Evolutionary conservation across 1,284 basidiomycete species (phyloP).

Genomic region (Apiotrichum gracile): DNA sequence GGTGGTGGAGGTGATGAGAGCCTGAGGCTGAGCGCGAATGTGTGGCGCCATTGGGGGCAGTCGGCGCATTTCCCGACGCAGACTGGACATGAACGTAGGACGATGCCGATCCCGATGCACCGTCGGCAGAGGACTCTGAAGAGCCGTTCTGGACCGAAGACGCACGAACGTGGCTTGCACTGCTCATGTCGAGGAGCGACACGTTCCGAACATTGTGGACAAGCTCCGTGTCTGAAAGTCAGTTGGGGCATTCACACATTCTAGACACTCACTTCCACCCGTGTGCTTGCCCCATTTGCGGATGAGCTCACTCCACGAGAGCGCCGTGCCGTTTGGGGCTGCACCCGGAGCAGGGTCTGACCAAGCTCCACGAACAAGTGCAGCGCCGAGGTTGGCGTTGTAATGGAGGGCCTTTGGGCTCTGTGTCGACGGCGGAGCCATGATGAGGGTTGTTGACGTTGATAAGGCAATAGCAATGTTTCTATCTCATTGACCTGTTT

Average conservation of each 20-base stretch:
- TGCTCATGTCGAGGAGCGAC: slow-evolving; percentile 38
- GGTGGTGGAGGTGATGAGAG: not conserved
- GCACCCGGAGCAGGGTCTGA: slow-evolving; percentile 54
- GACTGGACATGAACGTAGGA: slow-evolving; percentile 35
- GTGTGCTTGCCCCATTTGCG: slow-evolving; percentile 87
- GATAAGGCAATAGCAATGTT: no score
- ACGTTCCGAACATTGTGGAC: slow-evolving; percentile 40
- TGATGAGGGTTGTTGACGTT: not conserved
- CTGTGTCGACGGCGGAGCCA: not conserved
- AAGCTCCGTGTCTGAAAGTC: slow-evolving; percentile 26
- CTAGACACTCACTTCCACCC: slow-evolving; percentile 43
- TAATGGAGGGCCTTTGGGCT: slow-evolving; percentile 42
- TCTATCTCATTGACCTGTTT: no score
- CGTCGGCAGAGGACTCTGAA: slow-evolving; percentile 25
- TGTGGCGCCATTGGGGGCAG: slow-evolving; percentile 1
- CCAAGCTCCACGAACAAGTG: slow-evolving; percentile 44
- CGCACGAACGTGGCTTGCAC: slow-evolving; percentile 19
- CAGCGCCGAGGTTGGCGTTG: slow-evolving; percentile 29
- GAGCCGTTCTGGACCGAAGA: slow-evolving; percentile 7
- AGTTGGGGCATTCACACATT: not conserved
- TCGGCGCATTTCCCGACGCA: not conserved
- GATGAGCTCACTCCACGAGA: slow-evolving; percentile 73
- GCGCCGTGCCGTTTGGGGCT: slow-evolving; percentile 54
- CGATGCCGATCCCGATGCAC: slow-evolving; percentile 19
- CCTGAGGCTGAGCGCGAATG: not conserved